Evolutionary conservation across 768 basidiomycete species (phyloP).

Genomic region (Termitomyces bulborhizus): DNA sequence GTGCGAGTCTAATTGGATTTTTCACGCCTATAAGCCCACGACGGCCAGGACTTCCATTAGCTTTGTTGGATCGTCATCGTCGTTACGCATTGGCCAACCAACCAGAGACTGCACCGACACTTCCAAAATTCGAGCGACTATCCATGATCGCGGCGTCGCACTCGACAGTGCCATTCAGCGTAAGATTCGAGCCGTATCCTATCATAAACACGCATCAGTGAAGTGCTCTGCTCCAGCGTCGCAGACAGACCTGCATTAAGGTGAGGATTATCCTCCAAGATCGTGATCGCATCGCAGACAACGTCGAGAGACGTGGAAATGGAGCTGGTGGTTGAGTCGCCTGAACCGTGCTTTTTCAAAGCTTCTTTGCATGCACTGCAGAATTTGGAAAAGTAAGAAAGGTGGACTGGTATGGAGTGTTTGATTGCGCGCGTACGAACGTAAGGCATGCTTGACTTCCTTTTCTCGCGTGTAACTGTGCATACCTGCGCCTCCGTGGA

Average conservation of each 20-base stretch:
- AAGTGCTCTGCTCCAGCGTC: not conserved
- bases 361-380: constrained; percentile 49
- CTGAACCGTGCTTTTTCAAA: constrained; percentile 14
- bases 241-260: constrained; percentile 62
- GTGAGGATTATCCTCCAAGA: constrained; percentile 59
- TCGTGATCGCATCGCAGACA: constrained; percentile 47
- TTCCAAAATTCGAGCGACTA: constrained; percentile 45
- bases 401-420: not conserved
- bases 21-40: constrained; percentile 41
- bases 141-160: constrained; percentile 80
- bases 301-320: constrained; percentile 31
- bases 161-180: constrained; percentile 67
- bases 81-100: not conserved
- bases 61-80: not conserved
- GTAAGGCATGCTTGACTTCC: constrained; percentile 48
- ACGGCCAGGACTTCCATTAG: not conserved
- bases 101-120: constrained; percentile 69
- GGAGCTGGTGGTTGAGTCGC: not conserved
- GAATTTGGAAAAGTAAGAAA: not conserved
- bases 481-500: constrained; percentile 77
- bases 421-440: constrained; percentile 33
- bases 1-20: constrained; percentile 64
- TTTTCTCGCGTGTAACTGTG: constrained; percentile 44
- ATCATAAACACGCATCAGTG: not conserved
- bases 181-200: constrained; percentile 79